Conservation (phyloP, 257 asterid genomes). For the Primulina eburnea region DNA sequence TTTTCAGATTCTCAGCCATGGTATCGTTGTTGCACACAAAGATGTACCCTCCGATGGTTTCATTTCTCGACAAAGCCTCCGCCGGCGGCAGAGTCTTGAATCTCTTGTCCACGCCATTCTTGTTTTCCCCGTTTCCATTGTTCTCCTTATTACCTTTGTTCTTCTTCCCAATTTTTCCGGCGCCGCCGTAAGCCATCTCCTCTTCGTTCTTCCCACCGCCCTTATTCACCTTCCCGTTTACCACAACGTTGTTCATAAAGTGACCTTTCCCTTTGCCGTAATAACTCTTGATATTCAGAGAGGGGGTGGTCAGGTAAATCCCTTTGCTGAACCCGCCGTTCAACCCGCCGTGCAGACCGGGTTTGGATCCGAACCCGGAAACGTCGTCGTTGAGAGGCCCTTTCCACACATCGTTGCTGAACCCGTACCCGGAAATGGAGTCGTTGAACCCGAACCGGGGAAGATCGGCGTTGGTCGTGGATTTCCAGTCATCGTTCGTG, state of each 20-base stretch:
- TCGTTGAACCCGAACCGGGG: slow-evolving; percentile 17
- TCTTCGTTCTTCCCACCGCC: slow-evolving; percentile 49
- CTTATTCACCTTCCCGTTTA: slow-evolving; percentile 48
- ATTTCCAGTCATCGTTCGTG: background rate
- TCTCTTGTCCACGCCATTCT: slow-evolving; percentile 71
- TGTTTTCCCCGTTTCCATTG: slow-evolving; percentile 36
- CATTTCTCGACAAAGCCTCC: slow-evolving; percentile 88
- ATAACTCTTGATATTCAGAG: slow-evolving; percentile 39
- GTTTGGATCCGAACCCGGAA: slow-evolving; percentile 41
- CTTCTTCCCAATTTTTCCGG: slow-evolving; percentile 63
- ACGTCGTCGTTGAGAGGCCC: slow-evolving; percentile 32
- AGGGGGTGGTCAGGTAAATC: slow-evolving; percentile 43
- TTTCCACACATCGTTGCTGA: slow-evolving; percentile 54
- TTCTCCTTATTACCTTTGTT: slow-evolving; percentile 33
- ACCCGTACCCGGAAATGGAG: slow-evolving; percentile 19
- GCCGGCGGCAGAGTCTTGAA: slow-evolving; percentile 94
- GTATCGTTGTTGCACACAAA: slow-evolving; percentile 98
- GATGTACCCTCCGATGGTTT: slow-evolving; percentile 90
- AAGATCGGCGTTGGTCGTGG: background rate
- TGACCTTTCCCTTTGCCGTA: slow-evolving; percentile 41
- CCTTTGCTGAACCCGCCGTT: slow-evolving; percentile 73
- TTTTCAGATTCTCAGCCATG: slow-evolving; percentile 91
- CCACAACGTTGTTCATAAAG: slow-evolving; percentile 32
- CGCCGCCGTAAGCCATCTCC: slow-evolving; percentile 32
- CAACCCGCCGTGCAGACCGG: slow-evolving; percentile 40